phyloP scores from a whole-genome alignment of 2,329 filamentous ascomycete species.

The Thelonectria rubi region DNA sequence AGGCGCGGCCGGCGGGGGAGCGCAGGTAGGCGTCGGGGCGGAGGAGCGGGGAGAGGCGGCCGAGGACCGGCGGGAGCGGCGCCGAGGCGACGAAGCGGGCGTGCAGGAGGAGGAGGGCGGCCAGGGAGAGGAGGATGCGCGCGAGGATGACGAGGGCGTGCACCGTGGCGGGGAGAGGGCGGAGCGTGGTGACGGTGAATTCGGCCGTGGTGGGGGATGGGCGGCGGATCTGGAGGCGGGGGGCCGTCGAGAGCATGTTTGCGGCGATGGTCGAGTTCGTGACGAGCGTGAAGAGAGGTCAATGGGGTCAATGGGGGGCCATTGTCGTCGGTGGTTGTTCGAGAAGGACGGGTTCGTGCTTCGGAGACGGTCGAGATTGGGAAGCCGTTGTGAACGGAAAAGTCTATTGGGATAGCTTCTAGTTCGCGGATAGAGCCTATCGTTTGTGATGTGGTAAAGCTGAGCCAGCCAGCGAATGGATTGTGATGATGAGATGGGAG shows the following conservation, averaged over 20 bases:
- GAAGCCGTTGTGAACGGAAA: background rate
- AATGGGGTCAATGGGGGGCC: background rate
- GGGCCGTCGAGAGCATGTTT: slow-evolving; percentile 68
- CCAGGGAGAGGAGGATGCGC: slow-evolving; percentile 52
- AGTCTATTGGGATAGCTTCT: background rate
- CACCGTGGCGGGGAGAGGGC: slow-evolving; percentile 59
- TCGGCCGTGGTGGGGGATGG: slow-evolving; percentile 90
- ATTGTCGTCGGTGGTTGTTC: background rate
- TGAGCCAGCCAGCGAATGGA: background rate
- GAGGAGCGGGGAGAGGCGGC: slow-evolving; percentile 27
- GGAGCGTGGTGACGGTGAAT: slow-evolving; percentile 88
- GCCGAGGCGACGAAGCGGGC: slow-evolving; percentile 53
- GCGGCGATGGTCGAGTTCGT: slow-evolving; percentile 18
- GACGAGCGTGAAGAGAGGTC: background rate
- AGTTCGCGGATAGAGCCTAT: background rate
- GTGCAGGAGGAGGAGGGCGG: slow-evolving; percentile 60
- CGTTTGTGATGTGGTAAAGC: background rate
- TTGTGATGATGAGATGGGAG: background rate
- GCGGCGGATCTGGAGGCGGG: slow-evolving; percentile 69
- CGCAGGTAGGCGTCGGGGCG: slow-evolving; percentile 48
- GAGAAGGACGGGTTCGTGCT: background rate
- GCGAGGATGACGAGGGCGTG: slow-evolving; percentile 56
- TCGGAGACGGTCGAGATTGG: background rate
- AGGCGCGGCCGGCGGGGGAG: slow-evolving; percentile 43
- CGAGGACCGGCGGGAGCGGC: slow-evolving; percentile 37